Percentiles rank a stretch among this genome's conserved stretches.
These are phyloP conservation scores for Globisporangium paddicum DNA, from an alignment of 352 stramenopile species.

Conservation along the genomic window DNA sequence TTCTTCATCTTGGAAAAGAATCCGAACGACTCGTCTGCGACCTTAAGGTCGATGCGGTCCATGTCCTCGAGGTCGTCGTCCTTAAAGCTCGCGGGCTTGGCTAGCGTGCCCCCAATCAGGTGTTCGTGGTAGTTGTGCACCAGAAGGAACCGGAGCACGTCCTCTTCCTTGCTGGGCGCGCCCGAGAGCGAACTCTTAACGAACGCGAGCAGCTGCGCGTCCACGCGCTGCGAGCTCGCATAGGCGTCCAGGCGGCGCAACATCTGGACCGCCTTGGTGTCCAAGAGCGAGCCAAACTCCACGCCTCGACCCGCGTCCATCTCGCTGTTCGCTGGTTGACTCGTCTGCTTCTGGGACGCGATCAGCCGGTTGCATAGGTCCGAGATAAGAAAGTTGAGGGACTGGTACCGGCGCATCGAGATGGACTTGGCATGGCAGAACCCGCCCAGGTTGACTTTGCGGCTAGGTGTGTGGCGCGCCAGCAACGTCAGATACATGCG, in stretches of 20 bases:
- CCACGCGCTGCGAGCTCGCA: slow-evolving; percentile 52
- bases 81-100: slow-evolving; percentile 23
- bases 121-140: slow-evolving; percentile 79
- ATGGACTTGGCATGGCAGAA: slow-evolving; percentile 52
- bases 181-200: slow-evolving; percentile 27
- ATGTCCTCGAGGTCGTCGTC: slow-evolving; percentile 43
- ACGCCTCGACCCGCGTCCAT: not conserved
- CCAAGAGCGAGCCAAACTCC: slow-evolving; percentile 34
- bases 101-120: slow-evolving; percentile 41
- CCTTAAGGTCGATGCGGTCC: slow-evolving; percentile 54
- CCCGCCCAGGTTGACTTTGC: slow-evolving; percentile 35
- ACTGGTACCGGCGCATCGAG: slow-evolving; percentile 64
- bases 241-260: slow-evolving; percentile 51
- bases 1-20: slow-evolving; percentile 41
- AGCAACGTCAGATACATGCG: slow-evolving; percentile 59
- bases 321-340: not conserved
- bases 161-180: slow-evolving; percentile 26
- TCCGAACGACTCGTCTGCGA: slow-evolving; percentile 34
- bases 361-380: slow-evolving; percentile 69
- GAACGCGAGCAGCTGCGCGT: slow-evolving; percentile 45
- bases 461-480: slow-evolving; percentile 30
- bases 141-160: slow-evolving; percentile 62
- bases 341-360: slow-evolving; percentile 32
- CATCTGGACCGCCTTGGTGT: slow-evolving; percentile 42
- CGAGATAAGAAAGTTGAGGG: slow-evolving; percentile 73